Conservation (phyloP, 2,329 filamentous ascomycete species). For the Cladosporium halotolerans region DNA sequence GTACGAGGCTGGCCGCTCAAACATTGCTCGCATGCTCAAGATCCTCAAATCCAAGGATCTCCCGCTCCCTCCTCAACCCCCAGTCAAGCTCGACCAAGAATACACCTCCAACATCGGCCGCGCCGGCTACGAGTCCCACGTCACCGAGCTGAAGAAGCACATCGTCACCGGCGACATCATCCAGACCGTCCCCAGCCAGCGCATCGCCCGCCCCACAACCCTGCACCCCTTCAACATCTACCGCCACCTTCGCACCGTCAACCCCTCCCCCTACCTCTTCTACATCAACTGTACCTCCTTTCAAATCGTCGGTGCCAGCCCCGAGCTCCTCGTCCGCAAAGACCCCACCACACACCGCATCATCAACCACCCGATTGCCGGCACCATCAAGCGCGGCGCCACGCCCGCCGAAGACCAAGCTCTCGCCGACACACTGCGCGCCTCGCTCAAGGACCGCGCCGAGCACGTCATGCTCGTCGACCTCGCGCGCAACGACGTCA, state of each 20-base stretch:
- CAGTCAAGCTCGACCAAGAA: slow-evolving; percentile 66
- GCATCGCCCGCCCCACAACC: slow-evolving; percentile 80
- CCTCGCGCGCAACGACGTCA: slow-evolving; percentile 91
- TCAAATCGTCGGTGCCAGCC: slow-evolving; percentile 90
- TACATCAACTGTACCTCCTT: slow-evolving; percentile 89
- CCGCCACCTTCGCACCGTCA: slow-evolving; percentile 90
- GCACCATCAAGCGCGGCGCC: slow-evolving; percentile 82
- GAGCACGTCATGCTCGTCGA: slow-evolving; percentile 98
- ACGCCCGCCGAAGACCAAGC: slow-evolving; percentile 73
- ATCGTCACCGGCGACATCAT: slow-evolving; percentile 92
- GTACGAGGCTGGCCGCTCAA: slow-evolving; percentile 62
- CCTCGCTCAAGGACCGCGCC: slow-evolving; percentile 82
- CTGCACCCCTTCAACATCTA: slow-evolving; percentile 98
- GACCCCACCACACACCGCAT: slow-evolving; percentile 65
- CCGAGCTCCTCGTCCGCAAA: slow-evolving; percentile 88
- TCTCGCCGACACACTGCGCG: slow-evolving; percentile 69
- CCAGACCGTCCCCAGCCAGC: slow-evolving; percentile 91
- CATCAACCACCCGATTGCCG: slow-evolving; percentile 94
- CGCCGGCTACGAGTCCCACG: slow-evolving; percentile 84
- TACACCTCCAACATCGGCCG: slow-evolving; percentile 90
- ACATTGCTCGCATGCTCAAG: slow-evolving; percentile 61
- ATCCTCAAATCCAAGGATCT: slow-evolving; percentile 69
- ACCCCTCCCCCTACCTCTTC: slow-evolving; percentile 95
- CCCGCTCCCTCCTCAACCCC: slow-evolving; percentile 59
- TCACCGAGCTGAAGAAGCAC: slow-evolving; percentile 79